These are phyloP conservation scores for Neoboletus subvelutipes DNA, from an alignment of 768 basidiomycete genomes.

Conservation along the genomic window DNA sequence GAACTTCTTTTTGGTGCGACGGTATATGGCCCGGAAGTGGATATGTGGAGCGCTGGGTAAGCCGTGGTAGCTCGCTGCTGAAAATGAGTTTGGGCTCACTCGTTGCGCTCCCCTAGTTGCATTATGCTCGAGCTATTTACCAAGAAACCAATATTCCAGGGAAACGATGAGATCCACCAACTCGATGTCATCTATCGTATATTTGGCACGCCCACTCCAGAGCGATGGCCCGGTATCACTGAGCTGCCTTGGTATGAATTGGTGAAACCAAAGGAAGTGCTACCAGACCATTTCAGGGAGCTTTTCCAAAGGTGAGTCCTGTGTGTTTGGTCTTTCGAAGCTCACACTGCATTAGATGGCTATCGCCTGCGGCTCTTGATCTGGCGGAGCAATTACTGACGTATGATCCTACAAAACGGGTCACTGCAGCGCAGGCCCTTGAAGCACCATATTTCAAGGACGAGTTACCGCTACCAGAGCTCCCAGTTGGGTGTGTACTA, in stretches of 20 bases:
- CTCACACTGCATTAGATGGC: slow-evolving; percentile 54
- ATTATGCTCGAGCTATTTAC: slow-evolving; percentile 98
- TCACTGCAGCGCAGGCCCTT: slow-evolving; percentile 79
- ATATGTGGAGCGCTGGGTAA: slow-evolving; percentile 99
- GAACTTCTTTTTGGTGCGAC: slow-evolving; percentile 95
- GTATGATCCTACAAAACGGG: slow-evolving; percentile 77
- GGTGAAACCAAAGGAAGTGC: slow-evolving; percentile 80
- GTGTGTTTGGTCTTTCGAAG: neutral
- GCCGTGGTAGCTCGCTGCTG: neutral
- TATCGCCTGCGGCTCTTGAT: slow-evolving; percentile 83
- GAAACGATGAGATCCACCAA: slow-evolving; percentile 96
- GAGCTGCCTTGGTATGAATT: slow-evolving; percentile 98
- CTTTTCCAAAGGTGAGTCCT: slow-evolving; percentile 77
- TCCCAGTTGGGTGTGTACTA: slow-evolving; percentile 71
- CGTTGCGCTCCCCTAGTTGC: slow-evolving; percentile 53
- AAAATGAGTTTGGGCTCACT: neutral
- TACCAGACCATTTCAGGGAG: slow-evolving; percentile 77
- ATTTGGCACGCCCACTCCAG: slow-evolving; percentile 82
- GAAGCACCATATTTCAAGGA: slow-evolving; percentile 78
- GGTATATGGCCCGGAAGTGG: slow-evolving; percentile 94
- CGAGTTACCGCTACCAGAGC: slow-evolving; percentile 72
- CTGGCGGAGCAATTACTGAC: slow-evolving; percentile 79
- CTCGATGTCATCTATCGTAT: slow-evolving; percentile 90
- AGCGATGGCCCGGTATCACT: slow-evolving; percentile 79
- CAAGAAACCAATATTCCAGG: slow-evolving; percentile 96